Evolutionary conservation across 2,329 filamentous ascomycete genomes (phyloP).

Genomic region (Xylariomycetidae sp.): DNA sequence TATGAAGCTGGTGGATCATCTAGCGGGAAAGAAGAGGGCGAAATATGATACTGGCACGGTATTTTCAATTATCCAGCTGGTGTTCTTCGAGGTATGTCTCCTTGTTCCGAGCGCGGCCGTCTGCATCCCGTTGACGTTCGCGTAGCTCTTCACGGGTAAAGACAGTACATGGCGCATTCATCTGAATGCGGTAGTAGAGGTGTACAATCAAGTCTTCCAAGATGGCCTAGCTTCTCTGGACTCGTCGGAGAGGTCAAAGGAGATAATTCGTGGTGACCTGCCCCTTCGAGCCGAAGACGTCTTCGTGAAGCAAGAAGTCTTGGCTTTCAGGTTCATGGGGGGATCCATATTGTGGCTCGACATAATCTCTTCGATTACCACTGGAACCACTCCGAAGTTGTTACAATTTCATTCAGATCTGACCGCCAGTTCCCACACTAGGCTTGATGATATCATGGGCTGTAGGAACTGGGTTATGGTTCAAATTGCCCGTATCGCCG

Average conservation of each 20-base stretch:
- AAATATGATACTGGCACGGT: background rate
- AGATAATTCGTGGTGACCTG: background rate
- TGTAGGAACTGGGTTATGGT: constrained; percentile 5
- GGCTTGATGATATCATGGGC: constrained; percentile 5
- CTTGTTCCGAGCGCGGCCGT: too few relatives aligned
- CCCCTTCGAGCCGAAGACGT: background rate
- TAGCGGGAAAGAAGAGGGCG: background rate
- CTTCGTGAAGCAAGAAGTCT: background rate
- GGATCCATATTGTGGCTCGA: background rate
- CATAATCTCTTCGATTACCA: constrained; percentile 2
- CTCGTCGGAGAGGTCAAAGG: background rate
- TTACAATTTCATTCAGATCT: constrained; percentile 1
- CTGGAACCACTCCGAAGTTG: constrained; percentile 1
- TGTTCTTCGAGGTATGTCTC: background rate
- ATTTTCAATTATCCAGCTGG: background rate
- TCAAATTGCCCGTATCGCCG: constrained; percentile 5
- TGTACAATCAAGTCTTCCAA: too few relatives aligned
- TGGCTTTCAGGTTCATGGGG: background rate
- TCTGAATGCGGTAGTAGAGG: background rate
- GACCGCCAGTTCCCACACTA: constrained; percentile 1
- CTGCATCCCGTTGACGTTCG: too few relatives aligned
- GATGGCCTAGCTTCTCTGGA: background rate
- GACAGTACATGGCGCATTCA: background rate
- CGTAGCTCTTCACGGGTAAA: background rate
- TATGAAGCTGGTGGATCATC: background rate